Evolutionary conservation across 2,329 filamentous ascomycete genomes (phyloP), one percentile per base, ranked within the genome.

Genomic region (Endocalyx cinctus): DNA sequence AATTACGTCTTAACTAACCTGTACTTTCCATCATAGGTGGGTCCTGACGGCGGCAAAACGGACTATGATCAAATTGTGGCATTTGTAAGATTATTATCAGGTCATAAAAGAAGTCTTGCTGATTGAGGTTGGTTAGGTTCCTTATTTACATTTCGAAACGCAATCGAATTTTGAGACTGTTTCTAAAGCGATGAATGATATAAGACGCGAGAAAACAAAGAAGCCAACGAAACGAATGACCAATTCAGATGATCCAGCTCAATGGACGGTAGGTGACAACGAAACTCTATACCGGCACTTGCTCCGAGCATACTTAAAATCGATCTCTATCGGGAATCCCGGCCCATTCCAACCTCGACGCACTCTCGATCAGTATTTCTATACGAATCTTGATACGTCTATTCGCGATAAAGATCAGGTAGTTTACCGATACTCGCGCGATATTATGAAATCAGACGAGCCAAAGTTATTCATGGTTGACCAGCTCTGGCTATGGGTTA

Each of bases 401-500:
- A 17, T 6, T 10, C 28, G 33, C 10, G 33, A 35, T 26, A 31
- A 25, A 17, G 27, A 35, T 22, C 33, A 31, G 27, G 33, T 35
- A 4, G 22, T 35, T 12, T 31, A 30, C 13, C 11, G 27, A 15
- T 34, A 25, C n/a, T n/a, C n/a, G n/a, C n/a, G n/a, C n/a, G n/a
- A n/a, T n/a, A 23, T n/a, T 10, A 7, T 22, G 5, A 14, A n/a
- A 13, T 17, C 11, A 10, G 31, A 27, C 3, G 27, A 26, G 7
- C 19, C 20, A n/a, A 35, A 31, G 27, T n/a, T 35, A 17, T 35
- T 27, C 33, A 35, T 35, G 33, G 33, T 35, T 3, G 22, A 35
- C 20, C 33, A 35, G 31, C 20, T 31, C 17, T 31, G 33, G 33
- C 27, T 31, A 8, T 35, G 33, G 20, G 22, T 30, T 6, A 4